Evolutionary conservation across 2,329 filamentous ascomycete species (phyloP).

Genomic region (Pseudocercospora cruenta): DNA sequence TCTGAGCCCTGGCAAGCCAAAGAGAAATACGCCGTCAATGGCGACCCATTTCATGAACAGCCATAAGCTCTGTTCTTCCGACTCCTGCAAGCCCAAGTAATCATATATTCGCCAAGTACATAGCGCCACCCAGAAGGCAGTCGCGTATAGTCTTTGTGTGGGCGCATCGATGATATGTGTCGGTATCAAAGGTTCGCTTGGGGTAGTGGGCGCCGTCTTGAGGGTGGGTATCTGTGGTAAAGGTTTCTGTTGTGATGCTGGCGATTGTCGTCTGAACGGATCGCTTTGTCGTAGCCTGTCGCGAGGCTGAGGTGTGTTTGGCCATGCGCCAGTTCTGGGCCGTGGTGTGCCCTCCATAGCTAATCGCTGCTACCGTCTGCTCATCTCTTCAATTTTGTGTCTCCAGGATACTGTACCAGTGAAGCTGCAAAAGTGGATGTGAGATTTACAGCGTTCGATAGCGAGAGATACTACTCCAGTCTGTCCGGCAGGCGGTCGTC

Average conservation of each 20-base stretch:
- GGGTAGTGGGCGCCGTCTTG: slow-evolving; percentile 20
- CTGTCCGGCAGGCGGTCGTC: background rate
- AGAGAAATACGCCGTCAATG: slow-evolving; percentile 84
- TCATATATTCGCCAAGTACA: slow-evolving; percentile 86
- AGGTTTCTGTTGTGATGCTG: slow-evolving; percentile 36
- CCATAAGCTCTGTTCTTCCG: slow-evolving; percentile 84
- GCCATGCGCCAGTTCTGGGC: slow-evolving; percentile 75
- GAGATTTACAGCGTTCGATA: background rate
- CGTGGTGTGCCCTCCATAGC: slow-evolving; percentile 79
- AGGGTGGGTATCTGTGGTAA: slow-evolving; percentile 30
- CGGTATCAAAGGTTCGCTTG: slow-evolving; percentile 71
- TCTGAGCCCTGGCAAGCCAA: slow-evolving; percentile 80
- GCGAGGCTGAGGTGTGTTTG: slow-evolving; percentile 59
- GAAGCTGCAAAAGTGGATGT: background rate
- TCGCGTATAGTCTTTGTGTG: slow-evolving; percentile 84
- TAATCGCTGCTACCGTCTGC: slow-evolving; percentile 5
- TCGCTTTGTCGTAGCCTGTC: slow-evolving; percentile 13
- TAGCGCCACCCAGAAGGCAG: slow-evolving; percentile 75
- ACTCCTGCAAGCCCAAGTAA: slow-evolving; percentile 75
- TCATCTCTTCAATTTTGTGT: background rate
- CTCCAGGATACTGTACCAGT: background rate
- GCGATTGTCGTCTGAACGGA: slow-evolving; percentile 21
- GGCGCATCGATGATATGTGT: slow-evolving; percentile 83
- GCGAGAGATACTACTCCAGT: background rate
- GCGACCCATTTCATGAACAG: slow-evolving; percentile 92